Conservation (phyloP, 2,329 filamentous ascomycete genomes). For the Trichophyton rubrum region DNA sequence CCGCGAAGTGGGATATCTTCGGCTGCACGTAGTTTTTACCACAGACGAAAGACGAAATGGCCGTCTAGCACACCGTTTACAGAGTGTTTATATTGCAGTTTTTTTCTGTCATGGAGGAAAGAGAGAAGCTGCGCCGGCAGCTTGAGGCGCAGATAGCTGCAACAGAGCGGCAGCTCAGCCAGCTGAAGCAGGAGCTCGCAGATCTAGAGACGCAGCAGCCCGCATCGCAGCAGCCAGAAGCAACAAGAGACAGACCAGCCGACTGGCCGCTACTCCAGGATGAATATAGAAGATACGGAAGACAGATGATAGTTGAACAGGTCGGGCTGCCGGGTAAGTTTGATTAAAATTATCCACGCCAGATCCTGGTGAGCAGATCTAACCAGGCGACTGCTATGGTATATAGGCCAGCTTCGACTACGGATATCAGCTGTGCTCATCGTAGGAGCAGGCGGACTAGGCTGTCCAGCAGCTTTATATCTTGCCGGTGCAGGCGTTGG, state of each 20-base stretch:
- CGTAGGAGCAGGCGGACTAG: conserved; percentile 77
- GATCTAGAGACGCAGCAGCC: conserved; percentile 5
- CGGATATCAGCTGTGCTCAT: conserved; percentile 61
- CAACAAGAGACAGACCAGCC: background rate
- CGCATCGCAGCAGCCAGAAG: background rate
- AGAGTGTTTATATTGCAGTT: background rate
- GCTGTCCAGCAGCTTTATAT: conserved; percentile 87
- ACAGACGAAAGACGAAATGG: background rate
- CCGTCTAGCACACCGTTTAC: too few species aligned
- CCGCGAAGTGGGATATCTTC: background rate
- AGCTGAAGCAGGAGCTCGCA: conserved; percentile 25
- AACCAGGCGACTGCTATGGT: background rate
- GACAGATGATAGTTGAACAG: conserved; percentile 78
- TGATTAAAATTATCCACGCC: background rate
- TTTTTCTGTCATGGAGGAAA: background rate
- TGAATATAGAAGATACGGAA: conserved; percentile 77
- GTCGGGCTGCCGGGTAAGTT: conserved; percentile 58
- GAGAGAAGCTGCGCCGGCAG: conserved; percentile 6
- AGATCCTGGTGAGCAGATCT: background rate
- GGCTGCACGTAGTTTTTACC: background rate
- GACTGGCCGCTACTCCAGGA: conserved; percentile 58
- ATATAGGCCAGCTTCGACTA: conserved; percentile 60
- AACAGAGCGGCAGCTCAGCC: conserved; percentile 25
- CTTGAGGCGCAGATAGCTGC: conserved; percentile 23
- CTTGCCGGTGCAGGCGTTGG: conserved; percentile 81